A percentile compares a stretch with the other conserved stretches of the same genome.
Evolutionary conservation across 2,329 filamentous ascomycete species (phyloP).

Genomic region (Diatrype stigma): DNA sequence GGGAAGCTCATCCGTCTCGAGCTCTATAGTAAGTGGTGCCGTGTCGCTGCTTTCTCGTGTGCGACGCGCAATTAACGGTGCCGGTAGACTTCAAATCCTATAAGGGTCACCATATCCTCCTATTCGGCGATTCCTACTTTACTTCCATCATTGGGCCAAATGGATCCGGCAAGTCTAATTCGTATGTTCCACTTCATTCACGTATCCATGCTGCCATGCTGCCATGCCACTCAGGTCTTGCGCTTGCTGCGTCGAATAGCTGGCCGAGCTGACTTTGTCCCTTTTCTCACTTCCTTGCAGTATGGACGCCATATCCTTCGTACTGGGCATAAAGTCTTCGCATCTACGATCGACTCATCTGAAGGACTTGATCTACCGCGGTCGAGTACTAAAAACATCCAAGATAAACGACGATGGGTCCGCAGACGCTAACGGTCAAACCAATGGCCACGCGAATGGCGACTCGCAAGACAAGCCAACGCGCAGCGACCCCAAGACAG

Average conservation of each 20-base stretch:
- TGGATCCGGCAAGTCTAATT: slow-evolving; percentile 99
- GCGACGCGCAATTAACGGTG: slow-evolving; percentile 20
- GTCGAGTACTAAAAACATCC: slow-evolving; percentile 84
- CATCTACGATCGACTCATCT: slow-evolving; percentile 91
- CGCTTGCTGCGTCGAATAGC: background rate
- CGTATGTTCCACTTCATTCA: slow-evolving; percentile 50
- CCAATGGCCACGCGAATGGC: slow-evolving; percentile 57
- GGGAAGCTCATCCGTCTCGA: slow-evolving; percentile 94
- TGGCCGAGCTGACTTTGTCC: slow-evolving; percentile 13
- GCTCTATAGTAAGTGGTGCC: slow-evolving; percentile 69
- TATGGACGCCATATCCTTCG: slow-evolving; percentile 99
- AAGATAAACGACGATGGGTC: slow-evolving; percentile 90
- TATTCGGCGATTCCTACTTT: slow-evolving; percentile 97
- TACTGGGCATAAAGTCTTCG: slow-evolving; percentile 97
- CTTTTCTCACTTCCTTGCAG: slow-evolving; percentile 39
- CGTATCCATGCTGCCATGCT: slow-evolving; percentile 8
- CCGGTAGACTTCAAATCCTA: slow-evolving; percentile 94
- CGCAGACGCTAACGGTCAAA: slow-evolving; percentile 54
- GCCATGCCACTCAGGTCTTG: slow-evolving; percentile 4
- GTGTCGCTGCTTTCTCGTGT: slow-evolving; percentile 8
- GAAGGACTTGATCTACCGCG: slow-evolving; percentile 92
- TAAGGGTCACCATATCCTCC: slow-evolving; percentile 88
- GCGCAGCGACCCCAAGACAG: slow-evolving; percentile 83
- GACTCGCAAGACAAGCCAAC: slow-evolving; percentile 61
- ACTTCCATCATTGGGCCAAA: slow-evolving; percentile 99